Evolutionary conservation across 2,329 filamentous ascomycete species (phyloP).

Genomic region (Pseudogymnoascus sp.): DNA sequence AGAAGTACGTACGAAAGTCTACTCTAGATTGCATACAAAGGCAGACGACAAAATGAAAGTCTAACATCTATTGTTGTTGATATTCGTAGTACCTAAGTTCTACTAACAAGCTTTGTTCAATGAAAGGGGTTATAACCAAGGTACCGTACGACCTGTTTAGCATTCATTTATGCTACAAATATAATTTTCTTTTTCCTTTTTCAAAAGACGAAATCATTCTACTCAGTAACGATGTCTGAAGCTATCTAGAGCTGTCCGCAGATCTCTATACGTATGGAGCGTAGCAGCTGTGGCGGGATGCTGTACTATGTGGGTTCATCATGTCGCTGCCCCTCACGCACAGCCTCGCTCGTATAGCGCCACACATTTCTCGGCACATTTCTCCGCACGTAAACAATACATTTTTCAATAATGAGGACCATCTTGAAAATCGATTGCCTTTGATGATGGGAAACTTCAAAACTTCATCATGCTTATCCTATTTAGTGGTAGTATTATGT

Average conservation of each 20-base stretch:
- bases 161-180: neutral
- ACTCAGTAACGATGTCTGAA: neutral
- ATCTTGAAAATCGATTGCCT: neutral
- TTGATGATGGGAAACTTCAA: too few relatives aligned
- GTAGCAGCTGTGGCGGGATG: neutral
- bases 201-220: neutral
- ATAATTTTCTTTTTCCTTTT: neutral
- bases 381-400: neutral
- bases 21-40: neutral
- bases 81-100: neutral
- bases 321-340: neutral
- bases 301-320: neutral
- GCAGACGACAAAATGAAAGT: neutral
- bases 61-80: neutral
- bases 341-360: neutral
- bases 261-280: neutral
- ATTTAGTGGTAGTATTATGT: neutral
- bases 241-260: neutral
- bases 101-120: neutral
- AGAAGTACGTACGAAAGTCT: neutral
- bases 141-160: neutral
- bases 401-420: neutral
- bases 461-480: neutral
- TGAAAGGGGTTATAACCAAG: neutral
- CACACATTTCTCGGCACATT: neutral